Evolutionary conservation across 306 rosid genomes (phyloP), one percentile per base, ranked within the genome.

Genomic region (Rosa lucieae): DNA sequence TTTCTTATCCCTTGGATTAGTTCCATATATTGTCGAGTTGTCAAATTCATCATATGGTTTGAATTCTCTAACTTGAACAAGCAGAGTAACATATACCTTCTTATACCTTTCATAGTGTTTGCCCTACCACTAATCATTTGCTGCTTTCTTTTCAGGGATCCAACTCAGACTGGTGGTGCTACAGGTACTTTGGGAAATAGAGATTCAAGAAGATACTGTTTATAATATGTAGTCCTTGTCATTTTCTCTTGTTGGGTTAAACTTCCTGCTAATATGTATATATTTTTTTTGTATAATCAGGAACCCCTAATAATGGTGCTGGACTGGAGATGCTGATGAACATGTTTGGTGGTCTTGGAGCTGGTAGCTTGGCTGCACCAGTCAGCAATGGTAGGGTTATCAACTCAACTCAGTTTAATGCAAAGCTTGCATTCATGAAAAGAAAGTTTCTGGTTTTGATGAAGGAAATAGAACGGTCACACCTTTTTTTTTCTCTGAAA

Each of bases 291-390:
- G 49, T 55, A 39, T 84, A 23, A 29, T 40, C 77, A 89, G 92
- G 88, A 67, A 77, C 77, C 46, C 88, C 90, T 21, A 84, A 78
- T 72, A 73, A 61, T 79, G 49, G 49, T 67, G 73, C 82, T n/a
- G 88, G 83, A 59, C 74, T 89, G 81, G 93, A 89, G 74, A 51
- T 87, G 79, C 47, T 89, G 84, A 85, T 85, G 89, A 85, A 83
- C 86, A 86, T 89, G 89, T 87, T 89, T 66, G 88, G 93, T 73
- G 91, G 93, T 67, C 93, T 89, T 40, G 91, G 93, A 13, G 81
- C 88, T 40, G 93, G 91, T 39, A 67, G 88, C 73, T 72, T 85
- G 80, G 74, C 84, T 44, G 82, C 59, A 46, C 85, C 92, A 6
- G 84, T 59, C 84, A 87, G 81, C 77, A 75, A 85, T 55, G 91